Evolutionary conservation across 805 yeast species (phyloP).

Genomic region (Vanderwaltozyma verrucispora): DNA sequence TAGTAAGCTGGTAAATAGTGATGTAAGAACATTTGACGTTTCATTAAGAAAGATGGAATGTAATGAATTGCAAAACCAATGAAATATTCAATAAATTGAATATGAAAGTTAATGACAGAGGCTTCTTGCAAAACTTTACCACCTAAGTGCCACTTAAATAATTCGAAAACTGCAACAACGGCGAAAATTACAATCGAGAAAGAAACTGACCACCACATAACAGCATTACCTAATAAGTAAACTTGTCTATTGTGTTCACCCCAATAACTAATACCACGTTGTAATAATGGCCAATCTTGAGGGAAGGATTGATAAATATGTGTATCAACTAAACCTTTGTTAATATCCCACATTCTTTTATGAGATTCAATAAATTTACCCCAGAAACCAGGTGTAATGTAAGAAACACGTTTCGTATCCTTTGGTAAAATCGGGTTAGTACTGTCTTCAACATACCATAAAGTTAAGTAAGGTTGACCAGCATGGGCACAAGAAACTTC

Average conservation of each 20-base stretch:
- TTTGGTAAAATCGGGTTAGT: constrained; percentile 37
- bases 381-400: constrained; percentile 43
- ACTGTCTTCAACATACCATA: constrained; percentile 71
- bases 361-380: constrained; percentile 58
- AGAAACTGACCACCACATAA: constrained; percentile 66
- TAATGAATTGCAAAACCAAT: constrained; percentile 70
- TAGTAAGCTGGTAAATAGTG: constrained; percentile 89
- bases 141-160: constrained; percentile 58
- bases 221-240: constrained; percentile 67
- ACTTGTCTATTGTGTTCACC: constrained; percentile 40
- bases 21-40: constrained; percentile 82
- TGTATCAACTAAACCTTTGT: constrained; percentile 53
- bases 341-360: constrained; percentile 63
- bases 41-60: constrained; percentile 73
- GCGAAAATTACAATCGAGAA: constrained; percentile 39
- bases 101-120: constrained; percentile 51
- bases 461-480: constrained; percentile 49
- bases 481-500: constrained; percentile 74
- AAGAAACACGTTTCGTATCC: constrained; percentile 42
- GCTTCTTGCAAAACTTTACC: constrained; percentile 39
- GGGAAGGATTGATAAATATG: constrained; percentile 68
- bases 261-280: constrained; percentile 80
- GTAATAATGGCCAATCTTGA: constrained; percentile 59
- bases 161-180: constrained; percentile 33
- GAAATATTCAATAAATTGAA: constrained; percentile 49